These are phyloP conservation scores for Paxillus ammoniavirescens DNA, from an alignment of 768 basidiomycete genomes.

Conservation along the genomic window DNA sequence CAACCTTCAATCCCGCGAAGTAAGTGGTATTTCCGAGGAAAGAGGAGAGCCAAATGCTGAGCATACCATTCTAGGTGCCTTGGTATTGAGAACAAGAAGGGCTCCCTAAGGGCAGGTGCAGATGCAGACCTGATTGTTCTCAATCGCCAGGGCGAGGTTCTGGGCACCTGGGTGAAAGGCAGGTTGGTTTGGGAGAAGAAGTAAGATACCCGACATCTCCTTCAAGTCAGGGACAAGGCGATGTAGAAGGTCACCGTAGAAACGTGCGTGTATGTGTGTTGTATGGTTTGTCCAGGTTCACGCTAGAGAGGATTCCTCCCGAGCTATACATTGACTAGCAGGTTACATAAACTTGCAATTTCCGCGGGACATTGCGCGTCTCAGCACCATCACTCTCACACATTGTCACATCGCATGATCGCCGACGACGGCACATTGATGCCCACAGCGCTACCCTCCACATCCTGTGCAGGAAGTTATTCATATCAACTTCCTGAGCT, in stretches of 20 bases:
- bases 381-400: too few species aligned
- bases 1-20: slow-evolving; percentile 83
- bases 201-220: slow-evolving; percentile 8
- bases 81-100: slow-evolving; percentile 76
- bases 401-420: too few species aligned
- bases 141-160: slow-evolving; percentile 61
- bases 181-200: slow-evolving; percentile 62
- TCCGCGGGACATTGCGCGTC: too few species aligned
- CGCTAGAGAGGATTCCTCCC: too few species aligned
- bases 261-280: background rate
- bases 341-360: too few species aligned
- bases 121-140: slow-evolving; percentile 85
- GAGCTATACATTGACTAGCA: too few species aligned
- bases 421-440: too few species aligned
- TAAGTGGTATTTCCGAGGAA: slow-evolving; percentile 29
- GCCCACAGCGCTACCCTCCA: too few species aligned
- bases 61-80: slow-evolving; percentile 51
- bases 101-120: slow-evolving; percentile 76
- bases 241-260: background rate
- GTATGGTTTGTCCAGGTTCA: too few species aligned
- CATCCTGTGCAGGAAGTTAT: too few species aligned
- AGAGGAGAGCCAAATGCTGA: background rate
- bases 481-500: too few species aligned
- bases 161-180: slow-evolving; percentile 77
- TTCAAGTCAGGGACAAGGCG: background rate